Conservation (phyloP, 306 rosid species). For the Hippophae gyantsensis region DNA sequence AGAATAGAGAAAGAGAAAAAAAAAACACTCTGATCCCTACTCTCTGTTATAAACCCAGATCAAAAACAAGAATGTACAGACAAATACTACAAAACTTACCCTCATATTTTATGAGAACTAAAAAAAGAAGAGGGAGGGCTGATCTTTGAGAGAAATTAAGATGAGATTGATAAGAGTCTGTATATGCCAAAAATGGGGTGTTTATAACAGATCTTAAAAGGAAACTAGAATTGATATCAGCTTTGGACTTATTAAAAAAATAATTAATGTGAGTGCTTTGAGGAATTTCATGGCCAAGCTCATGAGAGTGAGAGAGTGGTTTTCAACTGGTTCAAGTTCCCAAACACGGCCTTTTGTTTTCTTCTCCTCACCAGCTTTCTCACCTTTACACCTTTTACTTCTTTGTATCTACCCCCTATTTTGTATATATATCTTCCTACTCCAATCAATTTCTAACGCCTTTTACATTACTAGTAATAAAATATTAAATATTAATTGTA, state of each 20-base stretch:
- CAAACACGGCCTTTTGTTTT: conserved; percentile 27
- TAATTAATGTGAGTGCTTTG: conserved; percentile 15
- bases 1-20: background rate
- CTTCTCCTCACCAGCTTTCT: background rate
- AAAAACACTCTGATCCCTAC: background rate
- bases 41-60: background rate
- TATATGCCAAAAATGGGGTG: too few relatives aligned
- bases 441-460: too few relatives aligned
- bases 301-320: conserved; percentile 7
- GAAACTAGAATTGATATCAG: conserved; percentile 1
- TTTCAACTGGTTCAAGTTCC: conserved; percentile 56
- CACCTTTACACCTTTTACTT: conserved; percentile 20
- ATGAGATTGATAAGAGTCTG: too few relatives aligned
- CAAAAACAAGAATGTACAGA: too few relatives aligned
- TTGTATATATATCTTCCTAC: too few relatives aligned
- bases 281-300: conserved; percentile 60
- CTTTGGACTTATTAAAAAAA: conserved; percentile 42
- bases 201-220: too few relatives aligned
- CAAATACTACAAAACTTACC: conserved; percentile 27
- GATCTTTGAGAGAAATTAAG: background rate
- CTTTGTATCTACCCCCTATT: background rate
- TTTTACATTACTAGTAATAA: too few relatives aligned
- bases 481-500: too few relatives aligned
- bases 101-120: conserved; percentile 42
- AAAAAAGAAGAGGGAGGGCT: conserved; percentile 21